Base-by-base conservation (phyloP, 768 basidiomycete species). In the Crucibulum laeve region DNA sequence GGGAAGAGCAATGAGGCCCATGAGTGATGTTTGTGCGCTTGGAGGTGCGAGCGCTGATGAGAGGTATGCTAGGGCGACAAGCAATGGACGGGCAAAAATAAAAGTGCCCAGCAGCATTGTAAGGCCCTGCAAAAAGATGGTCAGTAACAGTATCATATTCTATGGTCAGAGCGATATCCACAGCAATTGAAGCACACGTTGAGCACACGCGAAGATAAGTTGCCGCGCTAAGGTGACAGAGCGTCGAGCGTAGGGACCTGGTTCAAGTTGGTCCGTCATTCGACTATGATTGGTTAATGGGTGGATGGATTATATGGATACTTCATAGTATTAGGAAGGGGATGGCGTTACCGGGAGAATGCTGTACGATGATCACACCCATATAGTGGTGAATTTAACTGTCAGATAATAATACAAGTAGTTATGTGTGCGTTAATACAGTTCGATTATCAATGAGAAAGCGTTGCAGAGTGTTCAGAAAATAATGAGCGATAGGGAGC, bases 221-320 rank as follows among this genome's bases (percentile, higher is more conserved):
- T 91, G 87, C 76, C 82, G 91, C 14, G 85, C 86, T 35, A 85
- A 74, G 62, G 92, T 89, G 2, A 86, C 76, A 0, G 87, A 85
- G 38, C 77, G 74, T 3, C 68, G 60, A 0, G 58, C 49, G 54
- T 79, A 92, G 33, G 80, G 71, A 3, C 69, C 67, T 11, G 69
- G 63, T 62, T 93, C 91, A 3, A 92, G 66, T 30, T 78, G 68
- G 51, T 81, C 70, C 18, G 79, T 70, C 39, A 76, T 80, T 48
- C 80, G 84, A 55, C 89, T 91, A 51, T 7, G 39, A n/a, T n/a
- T n/a, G n/a, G n/a, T n/a, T n/a, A n/a, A n/a, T n/a, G n/a, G n/a
- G n/a, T n/a, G n/a, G n/a, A n/a, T n/a, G n/a, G n/a, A n/a, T n/a
- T n/a, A n/a, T n/a, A n/a, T n/a, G n/a, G n/a, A n/a, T n/a, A n/a